Evolutionary conservation across 2,329 filamentous ascomycete species (phyloP), one percentile per base, ranked within the genome.

Genomic region (Bipolaris sorokiniana): DNA sequence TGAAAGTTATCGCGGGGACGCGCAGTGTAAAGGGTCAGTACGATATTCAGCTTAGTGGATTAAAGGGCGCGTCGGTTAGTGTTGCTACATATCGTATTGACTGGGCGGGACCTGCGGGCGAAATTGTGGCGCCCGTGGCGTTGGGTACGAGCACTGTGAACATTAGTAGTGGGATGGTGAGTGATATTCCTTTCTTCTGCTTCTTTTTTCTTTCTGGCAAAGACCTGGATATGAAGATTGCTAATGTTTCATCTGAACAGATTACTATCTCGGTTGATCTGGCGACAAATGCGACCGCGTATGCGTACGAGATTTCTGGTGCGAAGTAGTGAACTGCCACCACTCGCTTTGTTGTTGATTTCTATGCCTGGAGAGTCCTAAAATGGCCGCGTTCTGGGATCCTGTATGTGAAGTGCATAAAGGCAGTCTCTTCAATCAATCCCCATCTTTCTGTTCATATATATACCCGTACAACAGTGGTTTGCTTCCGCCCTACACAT

Each of bases 281-380:
- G 9, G 45, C 36, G 41, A 55, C 45, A 13, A 55, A 42, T 44
- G 16, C 52, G 15, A 49, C 52, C 15, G 52, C 52, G 16, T 55
- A 55, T 40, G 52, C 52, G 26, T 55, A 55, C 33, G 52, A 55
- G 46, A 38, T 55, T 42, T 37, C 42, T 45, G 23, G 42, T 26
- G 26, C 15, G 7, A 31, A 31, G 42, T 45, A 45, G 15, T 41
- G 5, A 23, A 23, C 18, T 23, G 38, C 23, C 38, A 41, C 38
- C 38, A 41, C 20, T 23, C 11, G 38, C 18, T 4, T 41, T 41
- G 20, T 23, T 41, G 18, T 41, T 40, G 18, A 40, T 40, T 40
- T 22, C 37, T 5, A 22, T 40, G 18, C 37, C 10, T 40, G 9
- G 37, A 22, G 10, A 40, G 37, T 40, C 16, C 18, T 40, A 22